These are phyloP conservation scores for Magnolia officinalis DNA, from an alignment of 164 flowering plant species.

Conservation along the genomic window DNA sequence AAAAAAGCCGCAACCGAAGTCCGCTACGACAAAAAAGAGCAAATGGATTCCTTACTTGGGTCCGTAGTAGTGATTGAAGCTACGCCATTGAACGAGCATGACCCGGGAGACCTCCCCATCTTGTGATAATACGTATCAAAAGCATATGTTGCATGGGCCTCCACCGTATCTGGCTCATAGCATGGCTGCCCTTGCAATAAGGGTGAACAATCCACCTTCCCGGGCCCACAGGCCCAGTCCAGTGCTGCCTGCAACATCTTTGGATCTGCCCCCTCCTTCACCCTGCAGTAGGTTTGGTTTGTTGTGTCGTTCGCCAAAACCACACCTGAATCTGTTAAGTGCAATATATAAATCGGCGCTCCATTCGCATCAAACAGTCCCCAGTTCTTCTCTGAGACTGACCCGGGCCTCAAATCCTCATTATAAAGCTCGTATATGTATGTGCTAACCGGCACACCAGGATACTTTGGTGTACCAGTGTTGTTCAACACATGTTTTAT, in stretches of 20 bases:
- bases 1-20: too few relatives aligned
- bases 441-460: conserved; percentile 73
- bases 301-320: conserved; percentile 85
- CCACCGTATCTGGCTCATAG: conserved; percentile 74
- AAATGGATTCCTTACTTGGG: conserved; percentile 58
- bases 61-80: conserved; percentile 73
- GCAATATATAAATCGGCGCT: conserved; percentile 56
- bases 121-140: conserved; percentile 72
- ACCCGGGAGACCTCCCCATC: conserved; percentile 61
- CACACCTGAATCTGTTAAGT: conserved; percentile 65
- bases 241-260: conserved; percentile 86
- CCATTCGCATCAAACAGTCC: conserved; percentile 79
- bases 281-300: conserved; percentile 73
- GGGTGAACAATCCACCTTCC: conserved; percentile 75
- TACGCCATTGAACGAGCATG: conserved; percentile 85
- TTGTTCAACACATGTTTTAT: conserved; percentile 72
- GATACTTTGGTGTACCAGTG: conserved; percentile 89
- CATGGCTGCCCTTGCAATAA: conserved; percentile 73
- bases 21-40: background rate
- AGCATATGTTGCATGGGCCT: conserved; percentile 75
- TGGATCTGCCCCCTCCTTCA: conserved; percentile 56
- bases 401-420: conserved; percentile 70
- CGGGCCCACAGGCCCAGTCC: conserved; percentile 98
- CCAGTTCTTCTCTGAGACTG: conserved; percentile 85
- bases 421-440: conserved; percentile 89